phyloP scores from a whole-genome alignment of 306 rosid species.

The Comarum palustre region DNA sequence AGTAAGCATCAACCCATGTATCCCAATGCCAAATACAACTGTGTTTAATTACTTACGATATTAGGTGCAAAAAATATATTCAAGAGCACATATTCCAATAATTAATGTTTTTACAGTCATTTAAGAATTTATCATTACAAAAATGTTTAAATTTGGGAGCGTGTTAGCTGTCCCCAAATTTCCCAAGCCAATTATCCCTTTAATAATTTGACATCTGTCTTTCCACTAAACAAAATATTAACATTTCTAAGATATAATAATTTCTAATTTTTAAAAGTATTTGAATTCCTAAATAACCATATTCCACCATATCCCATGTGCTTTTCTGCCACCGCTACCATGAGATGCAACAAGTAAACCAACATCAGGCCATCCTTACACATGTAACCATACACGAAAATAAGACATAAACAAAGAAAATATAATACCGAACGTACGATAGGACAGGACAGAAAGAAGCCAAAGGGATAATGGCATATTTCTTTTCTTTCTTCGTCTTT shows the following conservation, averaged over 20 bases:
- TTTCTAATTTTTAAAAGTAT: background rate
- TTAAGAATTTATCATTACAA: background rate
- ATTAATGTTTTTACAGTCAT: background rate
- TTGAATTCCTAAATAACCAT: background rate
- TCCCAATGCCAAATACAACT: background rate
- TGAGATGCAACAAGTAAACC: background rate
- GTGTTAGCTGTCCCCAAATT: background rate
- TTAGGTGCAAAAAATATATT: background rate
- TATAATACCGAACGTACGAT: background rate
- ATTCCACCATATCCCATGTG: too few species aligned
- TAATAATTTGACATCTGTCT: background rate
- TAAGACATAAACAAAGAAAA: background rate
- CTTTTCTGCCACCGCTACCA: background rate
- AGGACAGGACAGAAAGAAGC: background rate
- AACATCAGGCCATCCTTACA: too few species aligned
- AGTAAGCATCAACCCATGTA: background rate
- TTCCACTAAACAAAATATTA: too few species aligned
- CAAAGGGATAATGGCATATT: too few species aligned
- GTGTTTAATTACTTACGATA: background rate
- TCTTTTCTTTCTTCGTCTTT: too few species aligned
- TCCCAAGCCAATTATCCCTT: background rate
- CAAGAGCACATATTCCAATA: too few species aligned
- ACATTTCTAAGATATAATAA: background rate
- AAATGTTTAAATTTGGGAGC: background rate
- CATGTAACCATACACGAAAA: background rate